Percentiles rank a stretch among this genome's conserved stretches.
Evolutionary conservation across 495 filamentous ascomycete species (phyloP).

Genomic region (Clohesyomyces aquaticus): DNA sequence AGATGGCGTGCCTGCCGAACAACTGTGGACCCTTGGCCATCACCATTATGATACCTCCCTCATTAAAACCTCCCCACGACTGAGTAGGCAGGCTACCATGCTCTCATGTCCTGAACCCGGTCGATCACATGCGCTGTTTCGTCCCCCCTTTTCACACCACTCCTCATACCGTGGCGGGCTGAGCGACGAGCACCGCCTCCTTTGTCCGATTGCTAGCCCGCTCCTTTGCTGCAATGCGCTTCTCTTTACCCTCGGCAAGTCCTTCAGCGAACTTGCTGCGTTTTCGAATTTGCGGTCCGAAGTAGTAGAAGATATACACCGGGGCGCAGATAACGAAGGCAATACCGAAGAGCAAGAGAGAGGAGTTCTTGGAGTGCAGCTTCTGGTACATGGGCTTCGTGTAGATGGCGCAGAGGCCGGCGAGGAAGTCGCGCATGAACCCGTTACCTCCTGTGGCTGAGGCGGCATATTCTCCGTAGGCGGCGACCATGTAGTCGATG

Average conservation of each 20-base stretch:
- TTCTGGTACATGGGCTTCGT: slow-evolving; percentile 56
- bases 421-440: slow-evolving; percentile 78
- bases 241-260: slow-evolving; percentile 25
- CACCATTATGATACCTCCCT: no score
- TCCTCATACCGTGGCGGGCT: no score
- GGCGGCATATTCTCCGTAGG: slow-evolving; percentile 75
- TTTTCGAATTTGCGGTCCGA: slow-evolving; percentile 68
- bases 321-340: slow-evolving; percentile 68
- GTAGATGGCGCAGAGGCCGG: slow-evolving; percentile 76
- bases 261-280: slow-evolving; percentile 74
- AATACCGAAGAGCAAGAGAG: slow-evolving; percentile 71
- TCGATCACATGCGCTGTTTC: no score
- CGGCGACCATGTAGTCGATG: slow-evolving; percentile 81
- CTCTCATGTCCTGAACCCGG: no score
- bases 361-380: slow-evolving; percentile 65
- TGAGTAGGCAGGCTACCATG: no score
- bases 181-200: no score
- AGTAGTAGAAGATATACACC: slow-evolving; percentile 78
- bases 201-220: no score
- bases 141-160: no score
- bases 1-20: no score
- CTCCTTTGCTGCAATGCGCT: neutral
- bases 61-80: no score
- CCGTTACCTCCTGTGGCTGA: slow-evolving; percentile 79
- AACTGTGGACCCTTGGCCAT: no score